Conservation (phyloP, 2,329 filamentous ascomycete genomes). For the Aspergillus floridensis region DNA sequence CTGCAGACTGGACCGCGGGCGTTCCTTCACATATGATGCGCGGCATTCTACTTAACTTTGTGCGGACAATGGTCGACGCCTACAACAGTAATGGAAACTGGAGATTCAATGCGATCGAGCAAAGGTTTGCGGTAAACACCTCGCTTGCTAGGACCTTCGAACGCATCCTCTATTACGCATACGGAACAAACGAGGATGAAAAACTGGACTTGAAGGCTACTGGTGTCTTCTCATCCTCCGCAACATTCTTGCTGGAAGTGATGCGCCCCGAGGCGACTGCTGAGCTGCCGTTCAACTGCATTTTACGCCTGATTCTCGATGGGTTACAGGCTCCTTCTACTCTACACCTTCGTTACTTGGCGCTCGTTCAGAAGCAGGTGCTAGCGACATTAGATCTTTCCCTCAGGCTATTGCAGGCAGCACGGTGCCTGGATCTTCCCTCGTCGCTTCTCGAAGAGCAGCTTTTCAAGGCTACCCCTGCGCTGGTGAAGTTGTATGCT, state of each 20-base stretch:
- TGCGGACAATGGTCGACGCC: constrained; percentile 73
- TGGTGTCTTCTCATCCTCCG: constrained; percentile 67
- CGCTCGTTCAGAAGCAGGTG: constrained; percentile 62
- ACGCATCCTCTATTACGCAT: constrained; percentile 68
- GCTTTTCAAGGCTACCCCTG: constrained; percentile 74
- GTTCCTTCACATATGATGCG: constrained; percentile 76
- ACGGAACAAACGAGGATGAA: constrained; percentile 66
- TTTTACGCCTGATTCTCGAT: constrained; percentile 67
- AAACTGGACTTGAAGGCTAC: constrained; percentile 53
- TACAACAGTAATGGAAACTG: constrained; percentile 84
- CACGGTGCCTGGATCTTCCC: constrained; percentile 61
- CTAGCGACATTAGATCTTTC: constrained; percentile 64
- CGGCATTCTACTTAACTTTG: constrained; percentile 68
- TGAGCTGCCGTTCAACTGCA: constrained; percentile 71
- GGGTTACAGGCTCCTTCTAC: constrained; percentile 62
- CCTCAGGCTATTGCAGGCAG: constrained; percentile 67
- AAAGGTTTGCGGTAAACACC: constrained; percentile 67
- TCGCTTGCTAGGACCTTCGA: constrained; percentile 68
- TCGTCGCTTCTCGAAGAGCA: constrained; percentile 70
- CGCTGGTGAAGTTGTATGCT: constrained; percentile 74
- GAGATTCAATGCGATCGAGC: constrained; percentile 69
- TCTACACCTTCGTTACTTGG: constrained; percentile 56
- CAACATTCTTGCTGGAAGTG: constrained; percentile 71
- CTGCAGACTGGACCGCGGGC: constrained; percentile 59
- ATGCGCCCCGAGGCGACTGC: constrained; percentile 70